These are phyloP conservation scores for Fusarium udum DNA, from an alignment of 2,329 filamentous ascomycete genomes.

Conservation along the genomic window DNA sequence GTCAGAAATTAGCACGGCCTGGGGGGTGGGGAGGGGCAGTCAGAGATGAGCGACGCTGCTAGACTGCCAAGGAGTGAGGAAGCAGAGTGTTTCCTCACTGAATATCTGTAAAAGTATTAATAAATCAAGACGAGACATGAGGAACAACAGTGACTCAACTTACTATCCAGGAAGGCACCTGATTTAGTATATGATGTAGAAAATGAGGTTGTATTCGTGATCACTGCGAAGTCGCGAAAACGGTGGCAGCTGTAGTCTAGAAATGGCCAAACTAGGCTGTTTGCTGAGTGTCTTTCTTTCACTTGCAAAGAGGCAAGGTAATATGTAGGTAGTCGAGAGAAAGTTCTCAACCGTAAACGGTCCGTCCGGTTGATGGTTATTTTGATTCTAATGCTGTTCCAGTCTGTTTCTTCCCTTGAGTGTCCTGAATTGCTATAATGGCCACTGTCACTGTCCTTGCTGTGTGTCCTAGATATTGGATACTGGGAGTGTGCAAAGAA, in stretches of 20 bases:
- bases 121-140: not conserved
- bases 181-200: not conserved
- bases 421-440: not conserved
- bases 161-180: not conserved
- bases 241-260: not conserved
- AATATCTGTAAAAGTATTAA: not conserved
- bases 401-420: not conserved
- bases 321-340: not conserved
- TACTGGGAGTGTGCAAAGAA: slow-evolving; percentile 1
- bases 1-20: slow-evolving; percentile 42
- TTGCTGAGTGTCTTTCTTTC: not conserved
- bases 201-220: not conserved
- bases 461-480: slow-evolving; percentile 5
- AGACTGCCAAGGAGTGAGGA: not conserved
- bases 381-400: not conserved
- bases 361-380: not conserved
- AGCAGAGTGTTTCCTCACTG: not conserved
- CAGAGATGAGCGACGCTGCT: not conserved
- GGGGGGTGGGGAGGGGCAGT: slow-evolving; percentile 14
- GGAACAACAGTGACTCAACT: not conserved
- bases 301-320: not conserved
- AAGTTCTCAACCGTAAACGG: not conserved
- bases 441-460: not conserved
- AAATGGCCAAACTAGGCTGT: not conserved
- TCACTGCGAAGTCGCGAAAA: not conserved